Evolutionary conservation across 2,329 filamentous ascomycete species (phyloP), one percentile per base, ranked within the genome.

Genomic region (Sporothrix brasiliensis): DNA sequence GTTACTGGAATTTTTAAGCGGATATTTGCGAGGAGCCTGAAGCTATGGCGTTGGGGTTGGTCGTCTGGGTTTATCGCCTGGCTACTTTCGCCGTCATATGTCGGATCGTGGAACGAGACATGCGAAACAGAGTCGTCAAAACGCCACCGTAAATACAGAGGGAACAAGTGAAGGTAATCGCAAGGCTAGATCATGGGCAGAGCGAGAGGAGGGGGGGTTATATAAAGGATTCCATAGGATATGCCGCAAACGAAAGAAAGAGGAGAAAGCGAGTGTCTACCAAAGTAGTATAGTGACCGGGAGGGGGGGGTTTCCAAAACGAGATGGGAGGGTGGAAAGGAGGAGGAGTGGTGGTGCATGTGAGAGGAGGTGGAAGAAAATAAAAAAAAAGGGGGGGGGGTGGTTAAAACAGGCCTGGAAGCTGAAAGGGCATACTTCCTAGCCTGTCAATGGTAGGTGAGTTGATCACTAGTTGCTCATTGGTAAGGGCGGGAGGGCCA

Each of bases 261-360:
- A 66, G 52, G 41, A 58, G 44, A 70, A 49, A 60, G 14, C 21
- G 50, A 67, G 30, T 44, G 56, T 11, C 44, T 44, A 49, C 54
- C 53, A 69, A 69, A 69, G n/a, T 30, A 53, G 53, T 10, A 50
- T 49, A 69, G 24, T 49, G 24, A 60, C n/a, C n/a, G 47, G 49
- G 24, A 24, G 34, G 24, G 68, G 24, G 49, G 58, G n/a, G 34
- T 34, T 49, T 9, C 58, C 39, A 65, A 69, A n/a, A 24, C 27
- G 54, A 69, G 44, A 69, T 69, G 47, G 67, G 56, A 53, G 56
- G 67, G 67, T 60, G 67, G 67, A 52, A 34, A 34, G 30, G 24
- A 24, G 30, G 67, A 63, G 56, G 41, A 21, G 16, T 39, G 67
- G 67, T 44, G 67, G 56, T 50, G 53, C 24, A 63, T 53, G 39